These are phyloP conservation scores for Dissoconium aciculare DNA, from an alignment of 2,329 filamentous ascomycete genomes.

Conservation along the genomic window DNA sequence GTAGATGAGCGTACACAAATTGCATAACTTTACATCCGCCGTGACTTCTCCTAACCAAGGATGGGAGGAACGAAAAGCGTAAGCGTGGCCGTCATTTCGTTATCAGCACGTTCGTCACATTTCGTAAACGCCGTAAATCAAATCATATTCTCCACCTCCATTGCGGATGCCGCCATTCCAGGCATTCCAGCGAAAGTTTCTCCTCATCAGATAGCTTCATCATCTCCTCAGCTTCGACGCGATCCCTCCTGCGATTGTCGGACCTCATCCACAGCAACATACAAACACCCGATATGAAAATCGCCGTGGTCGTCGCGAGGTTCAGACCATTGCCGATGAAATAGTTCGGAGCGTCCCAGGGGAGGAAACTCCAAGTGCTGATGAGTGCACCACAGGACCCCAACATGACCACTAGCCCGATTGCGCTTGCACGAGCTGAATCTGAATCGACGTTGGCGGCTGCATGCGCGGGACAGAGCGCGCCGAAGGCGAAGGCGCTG, in stretches of 20 bases:
- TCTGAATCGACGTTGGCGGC: slow-evolving; percentile 59
- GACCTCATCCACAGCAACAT: slow-evolving; percentile 46
- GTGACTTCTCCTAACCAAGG: too few relatives aligned
- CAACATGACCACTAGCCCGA: slow-evolving; percentile 55
- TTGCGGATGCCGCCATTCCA: too few relatives aligned
- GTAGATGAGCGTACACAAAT: too few relatives aligned
- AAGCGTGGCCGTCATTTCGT: too few relatives aligned
- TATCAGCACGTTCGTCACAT: too few relatives aligned
- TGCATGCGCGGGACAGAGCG: slow-evolving; percentile 51
- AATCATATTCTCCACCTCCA: too few relatives aligned
- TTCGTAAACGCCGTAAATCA: too few relatives aligned
- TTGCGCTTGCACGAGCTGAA: slow-evolving; percentile 51
- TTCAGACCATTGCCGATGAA: slow-evolving; percentile 59
- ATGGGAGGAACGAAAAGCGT: too few relatives aligned
- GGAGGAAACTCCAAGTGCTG: slow-evolving; percentile 28
- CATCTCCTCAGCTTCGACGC: slow-evolving; percentile 43
- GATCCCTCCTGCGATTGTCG: slow-evolving; percentile 47
- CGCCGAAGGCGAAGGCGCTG: slow-evolving; percentile 48
- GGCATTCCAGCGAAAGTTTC: too few relatives aligned
- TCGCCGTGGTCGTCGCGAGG: slow-evolving; percentile 43
- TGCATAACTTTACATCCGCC: too few relatives aligned
- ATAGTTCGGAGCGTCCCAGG: slow-evolving; percentile 49
- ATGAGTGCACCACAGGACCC: slow-evolving; percentile 49
- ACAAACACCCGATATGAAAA: slow-evolving; percentile 36
- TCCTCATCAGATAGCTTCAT: too few relatives aligned